Base-by-base conservation (phyloP, 164 flowering plant genomes). In the Macadamia integrifolia region DNA sequence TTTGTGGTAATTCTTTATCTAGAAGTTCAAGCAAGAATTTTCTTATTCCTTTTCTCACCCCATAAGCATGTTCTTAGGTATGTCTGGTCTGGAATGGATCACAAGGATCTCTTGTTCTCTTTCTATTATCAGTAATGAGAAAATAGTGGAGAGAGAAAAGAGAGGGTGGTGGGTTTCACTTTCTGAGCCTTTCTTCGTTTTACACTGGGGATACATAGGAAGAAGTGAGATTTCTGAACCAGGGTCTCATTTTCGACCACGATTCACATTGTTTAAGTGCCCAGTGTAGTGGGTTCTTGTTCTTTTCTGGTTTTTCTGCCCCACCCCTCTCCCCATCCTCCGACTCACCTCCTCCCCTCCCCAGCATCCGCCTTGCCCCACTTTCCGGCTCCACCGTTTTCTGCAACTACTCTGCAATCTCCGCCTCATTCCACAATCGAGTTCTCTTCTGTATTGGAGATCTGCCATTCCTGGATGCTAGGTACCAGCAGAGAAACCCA, bases 71-170 rank as follows among this genome's bases (percentile, higher is more conserved):
- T 78, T 79, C 72, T 73, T 75, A 70, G 69, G 77, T 67, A 80
- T 85, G 85, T 79, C 85, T 81, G 78, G 75, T 83, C 83, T 83
- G 80, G 83, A 79, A 79, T 81, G 81, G 86, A 80, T 80, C 84
- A 66, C 78, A 76, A 67, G 84, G 77, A 75, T 80, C 76, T 68
- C 65, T 77, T 68, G 46, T 70, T 75, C 58, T 74, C 66, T 68
- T 59, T 56, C 67, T 31, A 32, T 60, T 69, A 60, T 17, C 5
- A 59, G 65, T 46, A 61, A 61, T 64, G 52, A 57, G 32, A 40
- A 55, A 42, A n/a, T 5, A 59, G 65, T 46, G 64, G 64, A 68
- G 52, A 61, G 32, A 40, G 60, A 42, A 15, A 61, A 67, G 40
- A 35, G 40, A 35, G 40, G 40, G 3, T 35, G 3, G 80, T 61